Percentiles rank a stretch among this genome's conserved stretches.
Conservation (phyloP, 2,329 filamentous ascomycete genomes). For the Whalleya microplaca region DNA sequence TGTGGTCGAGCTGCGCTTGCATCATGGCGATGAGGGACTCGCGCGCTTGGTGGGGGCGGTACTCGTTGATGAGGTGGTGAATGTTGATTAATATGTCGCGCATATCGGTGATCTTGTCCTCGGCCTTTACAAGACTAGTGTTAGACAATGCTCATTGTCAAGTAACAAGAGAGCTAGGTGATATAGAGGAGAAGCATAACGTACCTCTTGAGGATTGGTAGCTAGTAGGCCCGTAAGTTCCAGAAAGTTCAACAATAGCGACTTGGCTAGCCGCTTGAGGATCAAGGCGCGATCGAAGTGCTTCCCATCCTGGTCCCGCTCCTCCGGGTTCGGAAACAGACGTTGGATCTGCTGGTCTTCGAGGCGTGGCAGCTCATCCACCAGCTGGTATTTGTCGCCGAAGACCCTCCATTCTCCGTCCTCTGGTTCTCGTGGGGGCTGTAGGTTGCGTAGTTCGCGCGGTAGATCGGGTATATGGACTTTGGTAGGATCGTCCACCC, state of each 20-base stretch:
- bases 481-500: constrained; percentile 36
- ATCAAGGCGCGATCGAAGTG: constrained; percentile 68
- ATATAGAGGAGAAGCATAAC: constrained; percentile 6
- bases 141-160: constrained; percentile 3
- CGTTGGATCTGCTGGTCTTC: constrained; percentile 74
- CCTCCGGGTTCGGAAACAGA: constrained; percentile 46
- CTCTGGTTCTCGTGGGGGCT: constrained; percentile 79
- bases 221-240: constrained; percentile 77
- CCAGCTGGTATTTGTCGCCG: constrained; percentile 23
- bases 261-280: constrained; percentile 80
- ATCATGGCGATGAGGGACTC: constrained; percentile 67
- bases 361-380: constrained; percentile 55
- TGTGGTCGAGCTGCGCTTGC: constrained; percentile 68
- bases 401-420: constrained; percentile 57
- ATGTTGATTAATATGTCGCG: constrained; percentile 86
- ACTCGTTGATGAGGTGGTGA: constrained; percentile 88
- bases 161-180: no score
- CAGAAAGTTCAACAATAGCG: constrained; percentile 84
- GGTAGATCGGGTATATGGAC: constrained; percentile 58
- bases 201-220: constrained; percentile 62
- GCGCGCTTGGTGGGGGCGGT: constrained; percentile 74
- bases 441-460: constrained; percentile 72
- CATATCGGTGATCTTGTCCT: constrained; percentile 76
- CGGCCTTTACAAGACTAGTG: constrained; percentile 48
- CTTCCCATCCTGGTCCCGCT: constrained; percentile 53